phyloP scores from a whole-genome alignment of 176 grass and related monocot genomes.

The Eremochloa ophiuroides region DNA sequence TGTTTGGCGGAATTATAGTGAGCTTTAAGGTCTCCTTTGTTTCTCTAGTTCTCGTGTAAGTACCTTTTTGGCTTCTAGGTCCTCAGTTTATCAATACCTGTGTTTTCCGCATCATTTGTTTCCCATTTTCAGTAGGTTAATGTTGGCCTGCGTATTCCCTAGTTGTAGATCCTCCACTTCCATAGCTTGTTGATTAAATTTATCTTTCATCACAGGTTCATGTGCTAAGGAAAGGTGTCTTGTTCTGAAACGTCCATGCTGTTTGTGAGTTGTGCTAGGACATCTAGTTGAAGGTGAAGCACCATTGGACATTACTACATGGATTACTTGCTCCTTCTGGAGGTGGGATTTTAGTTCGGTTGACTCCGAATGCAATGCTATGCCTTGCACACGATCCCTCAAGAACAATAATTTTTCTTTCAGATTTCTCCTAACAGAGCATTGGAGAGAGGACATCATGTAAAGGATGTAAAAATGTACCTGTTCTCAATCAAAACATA shows the following conservation, averaged over 20 bases:
- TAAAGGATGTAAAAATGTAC: conserved; percentile 57
- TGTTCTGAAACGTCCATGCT: conserved; percentile 31
- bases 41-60: conserved; percentile 24
- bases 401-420: conserved; percentile 24
- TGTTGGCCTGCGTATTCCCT: neutral
- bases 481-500: conserved; percentile 10
- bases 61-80: neutral
- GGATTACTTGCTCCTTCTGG: conserved; percentile 25
- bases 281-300: conserved; percentile 25
- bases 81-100: neutral
- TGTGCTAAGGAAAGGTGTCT: conserved; percentile 32
- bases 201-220: conserved; percentile 16
- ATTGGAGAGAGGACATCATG: conserved; percentile 38
- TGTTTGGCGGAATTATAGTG: conserved; percentile 90
- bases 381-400: conserved; percentile 1
- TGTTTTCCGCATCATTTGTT: neutral
- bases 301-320: conserved; percentile 8
- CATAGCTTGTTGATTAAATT: neutral
- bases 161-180: neutral
- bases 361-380: neutral
- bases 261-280: conserved; percentile 30
- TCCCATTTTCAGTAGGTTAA: neutral
- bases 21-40: conserved; percentile 48
- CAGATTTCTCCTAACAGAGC: conserved; percentile 29
- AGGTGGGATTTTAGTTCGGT: conserved; percentile 1